phyloP scores from a whole-genome alignment of 768 basidiomycete genomes.

The Lentinus tigrinus region DNA sequence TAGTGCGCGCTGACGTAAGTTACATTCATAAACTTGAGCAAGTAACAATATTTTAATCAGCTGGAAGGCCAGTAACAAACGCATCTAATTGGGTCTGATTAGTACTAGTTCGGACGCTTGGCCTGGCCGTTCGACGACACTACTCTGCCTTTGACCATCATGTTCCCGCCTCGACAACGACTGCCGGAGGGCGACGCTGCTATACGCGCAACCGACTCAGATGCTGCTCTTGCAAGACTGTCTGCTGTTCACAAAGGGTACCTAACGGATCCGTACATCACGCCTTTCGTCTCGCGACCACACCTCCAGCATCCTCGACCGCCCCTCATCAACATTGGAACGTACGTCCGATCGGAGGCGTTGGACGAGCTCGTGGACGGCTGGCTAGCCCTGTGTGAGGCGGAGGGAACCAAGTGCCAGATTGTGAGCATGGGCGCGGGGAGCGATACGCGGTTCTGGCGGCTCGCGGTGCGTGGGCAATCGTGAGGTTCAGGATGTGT shows the following conservation, averaged over 20 bases:
- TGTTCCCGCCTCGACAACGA: conserved; percentile 15
- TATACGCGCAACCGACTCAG: conserved; percentile 76
- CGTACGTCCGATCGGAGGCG: conserved; percentile 78
- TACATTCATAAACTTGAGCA: too few relatives aligned
- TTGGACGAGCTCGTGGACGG: conserved; percentile 73
- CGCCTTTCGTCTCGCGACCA: conserved; percentile 60
- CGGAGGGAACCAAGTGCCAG: conserved; percentile 58
- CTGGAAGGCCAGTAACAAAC: too few relatives aligned
- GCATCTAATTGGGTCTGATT: not conserved
- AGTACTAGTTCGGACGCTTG: not conserved
- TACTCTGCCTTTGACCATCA: not conserved
- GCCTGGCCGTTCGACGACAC: not conserved
- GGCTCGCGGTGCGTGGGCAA: conserved; percentile 64
- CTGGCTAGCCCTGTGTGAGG: conserved; percentile 53
- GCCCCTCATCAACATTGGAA: conserved; percentile 94
- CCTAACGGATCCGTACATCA: conserved; percentile 72
- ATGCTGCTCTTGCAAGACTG: conserved; percentile 79
- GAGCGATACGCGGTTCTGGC: conserved; percentile 95
- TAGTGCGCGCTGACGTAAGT: too few relatives aligned
- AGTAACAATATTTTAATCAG: too few relatives aligned
- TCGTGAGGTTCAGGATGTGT: not conserved
- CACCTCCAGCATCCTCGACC: conserved; percentile 61
- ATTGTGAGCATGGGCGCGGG: conserved; percentile 95
- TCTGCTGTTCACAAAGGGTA: conserved; percentile 87
- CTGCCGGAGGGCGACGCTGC: conserved; percentile 53